Evolutionary conservation across 2,329 filamentous ascomycete genomes (phyloP), one percentile per base, ranked within the genome.

Genomic region (Neurospora sp.): DNA sequence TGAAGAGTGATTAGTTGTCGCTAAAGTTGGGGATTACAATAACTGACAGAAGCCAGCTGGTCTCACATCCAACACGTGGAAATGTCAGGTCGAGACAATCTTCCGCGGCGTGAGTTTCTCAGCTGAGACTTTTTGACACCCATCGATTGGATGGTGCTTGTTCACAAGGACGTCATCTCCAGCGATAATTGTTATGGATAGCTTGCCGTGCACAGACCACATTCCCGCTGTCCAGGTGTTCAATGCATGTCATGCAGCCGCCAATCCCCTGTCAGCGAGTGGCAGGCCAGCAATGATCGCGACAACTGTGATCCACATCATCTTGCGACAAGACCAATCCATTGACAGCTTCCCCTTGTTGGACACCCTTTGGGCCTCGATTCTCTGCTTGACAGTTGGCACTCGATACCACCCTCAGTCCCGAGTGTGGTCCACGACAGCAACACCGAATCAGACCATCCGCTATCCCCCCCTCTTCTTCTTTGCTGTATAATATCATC

Each of bases 261-360:
- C 52, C 52, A 33, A 5, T 5, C 15, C 52, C 52, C 52, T 62
- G 52, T 17, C 52, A 33, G 52, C 52, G 52, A 62, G 52, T 62
- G 52, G 1, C 52, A 52, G 19, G 1, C 43, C 43, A 52, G 43
- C 43, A 62, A 33, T 17, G 28, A 57, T 57, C 5, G 46, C 19
- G 19, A 52, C 46, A 52, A 52, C 28, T 28, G 4, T 28, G 46
- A 57, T 57, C 46, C 46, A 57, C 46, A 57, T 62, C 23, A 62
- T 62, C 52, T 33, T 33, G 52, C 10, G 52, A 62, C 23, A 62
- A 36, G 12, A n/a, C 23, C 52, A 62, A 36, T 33, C 52, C 52
- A 36, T 62, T 62, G 52, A n/a, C 52, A 62, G 52, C 52, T 62
- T 62, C 52, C 52, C 46, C 46, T 73, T 70, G 28, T 37, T 43